Conservation (phyloP, 1,284 basidiomycete genomes). For the Apiotrichum akiyoshidainum region DNA sequence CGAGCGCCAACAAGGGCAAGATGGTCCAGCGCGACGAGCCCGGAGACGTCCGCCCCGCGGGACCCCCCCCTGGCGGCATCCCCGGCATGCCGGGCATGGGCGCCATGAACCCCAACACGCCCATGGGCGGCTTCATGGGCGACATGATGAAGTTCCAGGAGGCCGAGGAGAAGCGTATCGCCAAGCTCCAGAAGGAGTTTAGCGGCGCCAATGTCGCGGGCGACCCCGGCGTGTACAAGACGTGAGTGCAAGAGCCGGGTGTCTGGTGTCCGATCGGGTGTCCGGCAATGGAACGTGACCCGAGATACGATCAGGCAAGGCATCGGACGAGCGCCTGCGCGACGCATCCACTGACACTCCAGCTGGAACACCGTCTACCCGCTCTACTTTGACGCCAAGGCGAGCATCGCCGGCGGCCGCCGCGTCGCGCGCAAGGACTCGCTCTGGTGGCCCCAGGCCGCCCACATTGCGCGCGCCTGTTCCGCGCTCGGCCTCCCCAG, state of each 20-base stretch:
- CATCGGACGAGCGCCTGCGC: no score
- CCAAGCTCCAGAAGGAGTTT: slow-evolving; percentile 44
- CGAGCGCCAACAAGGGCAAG: slow-evolving; percentile 32
- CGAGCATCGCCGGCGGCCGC: slow-evolving; percentile 76
- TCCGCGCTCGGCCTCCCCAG: slow-evolving; percentile 70
- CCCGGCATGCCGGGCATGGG: background rate
- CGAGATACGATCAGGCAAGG: no score
- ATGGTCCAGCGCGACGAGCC: slow-evolving; percentile 28
- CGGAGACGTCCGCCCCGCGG: slow-evolving; percentile 28
- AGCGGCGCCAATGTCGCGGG: slow-evolving; percentile 33
- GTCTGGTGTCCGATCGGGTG: no score
- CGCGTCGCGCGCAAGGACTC: slow-evolving; percentile 73
- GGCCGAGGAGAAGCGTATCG: slow-evolving; percentile 47
- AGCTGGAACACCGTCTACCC: slow-evolving; percentile 96
- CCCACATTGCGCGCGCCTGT: slow-evolving; percentile 83
- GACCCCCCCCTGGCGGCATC: background rate
- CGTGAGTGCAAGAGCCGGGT: slow-evolving; percentile 36
- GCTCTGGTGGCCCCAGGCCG: slow-evolving; percentile 91
- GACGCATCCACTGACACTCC: slow-evolving; percentile 11
- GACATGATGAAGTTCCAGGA: slow-evolving; percentile 51
- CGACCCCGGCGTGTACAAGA: slow-evolving; percentile 47
- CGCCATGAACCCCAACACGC: slow-evolving; percentile 44
- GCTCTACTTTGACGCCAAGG: slow-evolving; percentile 94
- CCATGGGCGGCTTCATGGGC: slow-evolving; percentile 52
- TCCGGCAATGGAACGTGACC: no score